These are phyloP conservation scores for Pichia sp. DNA, from an alignment of 1,139 yeast genomes.

Conservation along the genomic window DNA sequence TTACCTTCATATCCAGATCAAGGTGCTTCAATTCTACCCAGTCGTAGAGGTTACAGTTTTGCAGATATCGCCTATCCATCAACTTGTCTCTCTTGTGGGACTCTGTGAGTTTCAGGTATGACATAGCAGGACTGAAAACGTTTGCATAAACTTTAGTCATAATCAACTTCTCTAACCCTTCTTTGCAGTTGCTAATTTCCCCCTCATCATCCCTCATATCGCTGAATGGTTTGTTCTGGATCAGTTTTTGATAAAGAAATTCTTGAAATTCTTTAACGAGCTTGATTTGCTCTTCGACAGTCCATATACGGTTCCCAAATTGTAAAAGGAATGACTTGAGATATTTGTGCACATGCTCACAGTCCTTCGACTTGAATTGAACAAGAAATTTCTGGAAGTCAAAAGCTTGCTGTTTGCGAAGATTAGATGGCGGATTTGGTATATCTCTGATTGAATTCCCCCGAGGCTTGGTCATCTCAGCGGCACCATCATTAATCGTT, in stretches of 20 bases:
- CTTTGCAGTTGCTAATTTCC: conserved; percentile 67
- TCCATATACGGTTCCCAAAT: conserved; percentile 67
- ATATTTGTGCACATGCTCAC: conserved; percentile 87
- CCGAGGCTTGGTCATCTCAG: conserved; percentile 8
- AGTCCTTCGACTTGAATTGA: conserved; percentile 64
- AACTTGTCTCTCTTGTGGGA: conserved; percentile 56
- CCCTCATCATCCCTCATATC: conserved; percentile 46
- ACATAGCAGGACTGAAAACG: conserved; percentile 76
- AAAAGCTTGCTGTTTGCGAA: conserved; percentile 36
- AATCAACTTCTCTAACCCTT: conserved; percentile 86
- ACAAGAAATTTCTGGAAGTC: conserved; percentile 78
- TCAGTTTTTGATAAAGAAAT: conserved; percentile 64
- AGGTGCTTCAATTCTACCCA: conserved; percentile 79
- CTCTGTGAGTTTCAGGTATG: conserved; percentile 35
- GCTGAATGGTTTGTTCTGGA: conserved; percentile 65
- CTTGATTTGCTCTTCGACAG: conserved; percentile 70
- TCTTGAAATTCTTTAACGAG: conserved; percentile 65
- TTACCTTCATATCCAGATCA: conserved; percentile 55
- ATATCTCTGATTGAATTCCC: conserved; percentile 12
- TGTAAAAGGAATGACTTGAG: conserved; percentile 73
- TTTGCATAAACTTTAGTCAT: conserved; percentile 79
- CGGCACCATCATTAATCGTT: conserved; percentile 2
- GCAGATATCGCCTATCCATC: conserved; percentile 49
- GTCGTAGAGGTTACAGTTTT: conserved; percentile 56
- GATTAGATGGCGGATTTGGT: conserved; percentile 23